Evolutionary conservation across 2,329 filamentous ascomycete genomes (phyloP), one percentile per base, ranked within the genome.

Genomic region (Cercospora sesami): DNA sequence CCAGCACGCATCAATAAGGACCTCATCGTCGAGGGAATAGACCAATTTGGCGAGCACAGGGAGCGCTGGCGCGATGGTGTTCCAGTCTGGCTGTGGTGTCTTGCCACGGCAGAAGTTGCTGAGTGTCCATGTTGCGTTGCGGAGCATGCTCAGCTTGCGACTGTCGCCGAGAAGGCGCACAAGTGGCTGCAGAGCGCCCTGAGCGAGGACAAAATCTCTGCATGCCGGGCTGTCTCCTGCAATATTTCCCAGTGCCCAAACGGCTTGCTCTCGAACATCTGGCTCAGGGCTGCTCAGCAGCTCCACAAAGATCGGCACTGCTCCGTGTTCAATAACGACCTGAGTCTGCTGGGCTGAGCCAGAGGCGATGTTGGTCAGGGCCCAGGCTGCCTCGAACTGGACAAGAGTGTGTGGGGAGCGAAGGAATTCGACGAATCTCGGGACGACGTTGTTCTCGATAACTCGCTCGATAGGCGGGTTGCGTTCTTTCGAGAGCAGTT

Each of bases 31-130:
- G 66, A 99, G 88, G 71, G 95, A 98, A 83, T 99, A 99, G 69
- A 99, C 94, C 39, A 99, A 89, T 86, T 99, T 99, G 74, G 95
- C 89, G 68, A 99, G 89, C 60, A 99, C 94, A 26, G 95, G 94
- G 16, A 99, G 90, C 55, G 95, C 95, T 39, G 95, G 95, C 63
- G 93, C 87, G 79, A 99, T 99, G 42, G 93, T 97, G 78, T 89
- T 89, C 95, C 95, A 99, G 80, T 99, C 95, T 58, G 95, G 95
- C 84, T 99, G 95, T 62, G 95, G 95, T 8, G 94, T 97, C 88
- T 99, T 99, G 83, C 95, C 95, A 86, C 95, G 93, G 85, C 95
- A 99, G 84, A 99, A 99, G 86, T 99, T 99, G 87, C 95, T 98
- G 66, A 99, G 85, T 55, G 95, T 99, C 95, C 95, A 99, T 26